A percentile compares a stretch with the other conserved stretches of the same genome.
Conservation (phyloP, 2,329 filamentous ascomycete species). For the Aspergillus sp. region DNA sequence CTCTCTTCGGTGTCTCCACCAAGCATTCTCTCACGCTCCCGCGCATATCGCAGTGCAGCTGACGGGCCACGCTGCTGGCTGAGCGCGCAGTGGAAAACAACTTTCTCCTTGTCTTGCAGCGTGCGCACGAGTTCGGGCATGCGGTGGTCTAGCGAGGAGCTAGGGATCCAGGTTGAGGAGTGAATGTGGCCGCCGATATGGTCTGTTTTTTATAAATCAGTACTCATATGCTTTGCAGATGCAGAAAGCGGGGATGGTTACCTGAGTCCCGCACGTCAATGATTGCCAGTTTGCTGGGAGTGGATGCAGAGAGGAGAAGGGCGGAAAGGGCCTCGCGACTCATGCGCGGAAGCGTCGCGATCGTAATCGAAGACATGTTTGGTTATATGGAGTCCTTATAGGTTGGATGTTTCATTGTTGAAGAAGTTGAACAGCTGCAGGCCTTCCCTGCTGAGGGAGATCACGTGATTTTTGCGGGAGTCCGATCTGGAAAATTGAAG, state of each 20-base stretch:
- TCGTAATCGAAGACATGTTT: slow-evolving; percentile 55
- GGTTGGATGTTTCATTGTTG: background rate
- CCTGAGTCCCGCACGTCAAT: slow-evolving; percentile 88
- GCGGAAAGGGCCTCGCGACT: slow-evolving; percentile 67
- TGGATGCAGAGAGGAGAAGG: slow-evolving; percentile 55
- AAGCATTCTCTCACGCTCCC: slow-evolving; percentile 60
- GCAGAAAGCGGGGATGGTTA: slow-evolving; percentile 34
- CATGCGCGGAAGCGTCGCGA: slow-evolving; percentile 66
- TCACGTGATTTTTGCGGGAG: slow-evolving; percentile 16
- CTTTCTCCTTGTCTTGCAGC: slow-evolving; percentile 73
- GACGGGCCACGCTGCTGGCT: slow-evolving; percentile 87
- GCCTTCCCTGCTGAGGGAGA: background rate
- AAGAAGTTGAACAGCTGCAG: background rate
- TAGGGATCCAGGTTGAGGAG: slow-evolving; percentile 73
- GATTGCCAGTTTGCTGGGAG: slow-evolving; percentile 60
- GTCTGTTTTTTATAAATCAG: slow-evolving; percentile 52
- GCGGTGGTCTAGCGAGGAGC: slow-evolving; percentile 67
- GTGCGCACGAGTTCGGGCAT: slow-evolving; percentile 80
- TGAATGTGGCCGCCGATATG: slow-evolving; percentile 88
- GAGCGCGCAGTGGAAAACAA: slow-evolving; percentile 92
- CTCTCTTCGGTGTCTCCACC: slow-evolving; percentile 37
- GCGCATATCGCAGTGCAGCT: slow-evolving; percentile 73
- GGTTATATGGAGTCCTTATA: background rate
- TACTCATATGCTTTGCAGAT: background rate
- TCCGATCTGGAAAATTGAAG: slow-evolving; percentile 17